Conservation (phyloP, 768 basidiomycete species). For the Phanerochaete sordida region DNA sequence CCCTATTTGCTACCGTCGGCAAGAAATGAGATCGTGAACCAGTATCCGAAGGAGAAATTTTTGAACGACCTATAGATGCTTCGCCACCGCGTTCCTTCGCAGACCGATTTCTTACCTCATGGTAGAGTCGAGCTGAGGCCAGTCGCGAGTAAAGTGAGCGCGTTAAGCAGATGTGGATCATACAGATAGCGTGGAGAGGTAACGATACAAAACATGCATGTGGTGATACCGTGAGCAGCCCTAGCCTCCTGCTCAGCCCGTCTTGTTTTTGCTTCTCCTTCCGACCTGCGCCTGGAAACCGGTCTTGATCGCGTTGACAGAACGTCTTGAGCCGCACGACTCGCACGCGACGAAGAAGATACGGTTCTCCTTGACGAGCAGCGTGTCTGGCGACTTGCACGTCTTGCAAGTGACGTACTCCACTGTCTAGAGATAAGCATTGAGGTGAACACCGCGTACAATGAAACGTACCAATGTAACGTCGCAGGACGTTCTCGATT, state of each 20-base stretch:
- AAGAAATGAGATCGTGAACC: too few species aligned
- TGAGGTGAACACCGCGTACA: not conserved
- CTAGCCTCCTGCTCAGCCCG: constrained; percentile 36
- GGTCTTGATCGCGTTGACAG: constrained; percentile 96
- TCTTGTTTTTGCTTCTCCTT: constrained; percentile 81
- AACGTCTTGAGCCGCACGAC: constrained; percentile 85
- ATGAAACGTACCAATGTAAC: constrained; percentile 84
- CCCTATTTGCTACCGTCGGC: too few species aligned
- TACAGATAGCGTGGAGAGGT: constrained; percentile 1
- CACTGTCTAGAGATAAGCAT: constrained; percentile 42
- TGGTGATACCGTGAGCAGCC: not conserved
- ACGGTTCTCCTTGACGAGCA: constrained; percentile 96
- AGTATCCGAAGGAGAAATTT: too few species aligned
- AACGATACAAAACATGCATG: constrained; percentile 3
- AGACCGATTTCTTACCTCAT: too few species aligned
- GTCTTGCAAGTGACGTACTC: constrained; percentile 99
- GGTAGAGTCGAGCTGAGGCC: too few species aligned
- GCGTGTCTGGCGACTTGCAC: constrained; percentile 97
- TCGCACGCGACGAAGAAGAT: constrained; percentile 98
- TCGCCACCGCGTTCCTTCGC: too few species aligned
- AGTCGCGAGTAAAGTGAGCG: too few species aligned
- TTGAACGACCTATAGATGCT: too few species aligned
- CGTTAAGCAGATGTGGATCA: not conserved
- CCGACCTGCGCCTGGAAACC: constrained; percentile 97
- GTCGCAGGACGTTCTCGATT: constrained; percentile 92